Evolutionary conservation across 176 grass and related monocot species (phyloP).

Genomic region (Ampelocalamus luodianensis): DNA sequence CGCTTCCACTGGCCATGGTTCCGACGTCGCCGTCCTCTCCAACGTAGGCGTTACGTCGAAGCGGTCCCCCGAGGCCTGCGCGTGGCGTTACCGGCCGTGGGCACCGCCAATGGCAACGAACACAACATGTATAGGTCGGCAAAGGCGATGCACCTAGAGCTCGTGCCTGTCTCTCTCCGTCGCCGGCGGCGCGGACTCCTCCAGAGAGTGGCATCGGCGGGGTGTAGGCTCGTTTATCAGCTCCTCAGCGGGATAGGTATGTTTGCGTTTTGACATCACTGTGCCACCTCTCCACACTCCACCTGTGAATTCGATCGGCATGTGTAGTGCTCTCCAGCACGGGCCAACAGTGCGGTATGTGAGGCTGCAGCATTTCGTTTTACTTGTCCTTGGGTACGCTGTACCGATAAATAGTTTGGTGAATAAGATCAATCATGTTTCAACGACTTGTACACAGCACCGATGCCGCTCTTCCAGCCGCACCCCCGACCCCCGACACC

Average conservation of each 20-base stretch:
- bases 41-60: conserved; percentile 23
- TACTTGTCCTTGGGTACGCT: not conserved
- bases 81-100: not conserved
- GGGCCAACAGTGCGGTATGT: not conserved
- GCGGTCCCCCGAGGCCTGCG: conserved; percentile 20
- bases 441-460: not conserved
- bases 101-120: not conserved
- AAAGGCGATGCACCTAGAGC: not conserved
- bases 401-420: not conserved
- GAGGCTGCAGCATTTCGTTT: not conserved
- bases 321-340: not conserved
- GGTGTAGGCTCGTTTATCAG: not conserved
- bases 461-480: not conserved
- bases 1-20: not conserved
- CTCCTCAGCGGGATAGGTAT: not conserved
- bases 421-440: not conserved
- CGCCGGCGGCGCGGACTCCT: not conserved
- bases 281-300: no score
- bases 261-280: not conserved
- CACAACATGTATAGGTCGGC: not conserved
- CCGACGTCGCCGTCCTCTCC: not conserved
- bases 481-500: no score
- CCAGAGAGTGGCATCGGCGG: not conserved
- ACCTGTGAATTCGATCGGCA: not conserved
- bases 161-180: not conserved